Base-by-base conservation (phyloP, 2,329 filamentous ascomycete genomes). In the Exophiala calicioides region DNA sequence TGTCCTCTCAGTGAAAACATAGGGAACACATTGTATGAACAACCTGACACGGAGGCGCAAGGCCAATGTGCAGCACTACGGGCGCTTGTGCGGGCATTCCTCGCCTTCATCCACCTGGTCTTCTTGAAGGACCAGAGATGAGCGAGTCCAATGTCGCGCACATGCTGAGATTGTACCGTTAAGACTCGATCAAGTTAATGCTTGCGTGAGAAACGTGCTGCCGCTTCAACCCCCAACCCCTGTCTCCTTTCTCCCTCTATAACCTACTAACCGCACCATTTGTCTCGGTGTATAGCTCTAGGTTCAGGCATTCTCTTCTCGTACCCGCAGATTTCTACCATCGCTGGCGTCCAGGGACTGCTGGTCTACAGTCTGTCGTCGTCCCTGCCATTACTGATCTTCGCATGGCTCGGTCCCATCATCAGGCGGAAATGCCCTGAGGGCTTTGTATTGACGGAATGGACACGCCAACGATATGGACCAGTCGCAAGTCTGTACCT, bases 121-220 rank as follows among this genome's bases (percentile, higher is more conserved):
- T 40, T 50, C 44, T 53, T 24, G 33, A 39, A 57, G 33, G 46
- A 47, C 45, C 58, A 58, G 62, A 64, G 62, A 65, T 65, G 42
- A 43, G 47, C 33, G 42, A 26, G 44, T 43, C 37, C 37, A 38
- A 48, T 31, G 47, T 33, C 18, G 26, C 37, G 33, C 47, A 59
- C 51, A 81, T 49, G 88, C 88, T 91, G 88, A 93, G 88, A 91
- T 85, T 84, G 85, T 82, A 93, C 88, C 87, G 88, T 90, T 76
- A 86, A 73, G 84, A 91, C 87, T 91, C 87, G 88, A 93, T 88
- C 88, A 93, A 93, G 88, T 88, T 91, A 93, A 91, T 90, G 85
- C 88, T 93, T 93, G 88, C 88, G 88, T 91, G 88, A 84, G 88
- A 86, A 91, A 90, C 79, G 88, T 91, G 87, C 86, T 90, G 87